Base-by-base conservation (phyloP, 2,329 filamentous ascomycete species). In the Hirsutella rhossiliensis region DNA sequence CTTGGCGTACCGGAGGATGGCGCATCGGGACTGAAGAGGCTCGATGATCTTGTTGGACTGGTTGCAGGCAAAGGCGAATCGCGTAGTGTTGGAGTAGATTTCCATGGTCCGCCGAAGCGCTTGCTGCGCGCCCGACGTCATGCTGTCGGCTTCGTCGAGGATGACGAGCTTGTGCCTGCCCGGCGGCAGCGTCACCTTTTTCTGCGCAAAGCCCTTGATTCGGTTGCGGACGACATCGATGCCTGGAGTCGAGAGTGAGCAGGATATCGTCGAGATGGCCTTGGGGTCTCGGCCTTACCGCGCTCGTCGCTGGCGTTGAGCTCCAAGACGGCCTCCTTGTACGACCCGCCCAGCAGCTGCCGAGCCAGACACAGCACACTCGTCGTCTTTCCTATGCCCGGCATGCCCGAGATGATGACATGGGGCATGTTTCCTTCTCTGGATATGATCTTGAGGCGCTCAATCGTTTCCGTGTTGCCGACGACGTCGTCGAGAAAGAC, bases 31-130 rank as follows among this genome's bases (percentile, higher is more conserved):
- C 64, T 98, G 92, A 42, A 98, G 73, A n/a, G 92, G 92, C 64
- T 98, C 92, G 63, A 98, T 98, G 60, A 98, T 97, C 68, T 97
- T 98, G 71, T 97, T 98, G 49, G 85, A 92, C 69, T 95, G 87
- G 63, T 98, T 98, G 72, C 92, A 98, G 2, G 92, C 92, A 58
- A 98, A 98, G 0, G 92, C 92, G 59, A 98, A 98, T 46, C 92
- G 78, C 2, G 92, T 98, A 2, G 92, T 98, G 50, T 88, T 83
- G 37, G 87, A 94, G 69, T 97, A 97, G 42, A 97, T 98, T 63
- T 98, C 92, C 92, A 98, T 98, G 0, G 92, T 98, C 49, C 92
- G 76, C 53, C 92, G 79, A 31, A 98, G 75, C 18, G 92, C 92
- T 66, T 97, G 92, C 62, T 98, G 92, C 2, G 92, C 92, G 43